Conservation (phyloP, 2,329 filamentous ascomycete species). For the Aspergillus sclerotialis region DNA sequence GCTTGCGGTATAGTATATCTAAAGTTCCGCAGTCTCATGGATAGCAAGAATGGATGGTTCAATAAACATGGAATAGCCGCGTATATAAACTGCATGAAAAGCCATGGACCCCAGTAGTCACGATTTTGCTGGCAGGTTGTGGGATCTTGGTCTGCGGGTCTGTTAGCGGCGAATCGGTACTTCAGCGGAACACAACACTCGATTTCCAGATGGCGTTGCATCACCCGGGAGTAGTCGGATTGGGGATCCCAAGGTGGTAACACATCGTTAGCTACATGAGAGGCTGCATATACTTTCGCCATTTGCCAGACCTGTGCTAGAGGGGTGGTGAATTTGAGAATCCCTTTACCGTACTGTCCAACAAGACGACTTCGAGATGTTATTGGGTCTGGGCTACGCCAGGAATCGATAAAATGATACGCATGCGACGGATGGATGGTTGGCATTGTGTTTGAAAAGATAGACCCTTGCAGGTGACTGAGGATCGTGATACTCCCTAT, state of each 20-base stretch:
- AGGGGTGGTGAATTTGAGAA: conserved; percentile 31
- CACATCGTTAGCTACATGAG: conserved; percentile 29
- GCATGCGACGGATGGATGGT: too few species aligned
- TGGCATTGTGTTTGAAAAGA: too few species aligned
- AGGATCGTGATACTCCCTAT: too few species aligned
- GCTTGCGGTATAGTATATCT: conserved; percentile 43
- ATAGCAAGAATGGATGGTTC: conserved; percentile 45
- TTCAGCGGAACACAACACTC: conserved; percentile 42
- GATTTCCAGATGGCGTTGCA: conserved; percentile 40
- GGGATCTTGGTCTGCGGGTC: conserved; percentile 32
- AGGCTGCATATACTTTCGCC: conserved; percentile 38
- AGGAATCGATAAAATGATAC: too few species aligned
- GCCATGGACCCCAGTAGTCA: conserved; percentile 44
- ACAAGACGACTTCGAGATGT: conserved; percentile 1
- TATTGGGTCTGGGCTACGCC: conserved; percentile 10
- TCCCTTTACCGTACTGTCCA: conserved; percentile 5
- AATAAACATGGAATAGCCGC: conserved; percentile 42
- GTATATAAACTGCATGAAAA: conserved; percentile 43
- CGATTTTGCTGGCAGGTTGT: conserved; percentile 34
- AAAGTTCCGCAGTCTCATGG: conserved; percentile 41
- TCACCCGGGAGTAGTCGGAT: conserved; percentile 42
- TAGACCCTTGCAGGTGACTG: too few species aligned
- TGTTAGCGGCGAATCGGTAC: conserved; percentile 41
- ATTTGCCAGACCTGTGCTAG: conserved; percentile 43
- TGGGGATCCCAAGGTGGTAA: conserved; percentile 38